A percentile compares a stretch with the other conserved stretches of the same genome.
These are phyloP conservation scores for Agaricales sp. DNA, from an alignment of 1,284 basidiomycete species.

Conservation along the genomic window DNA sequence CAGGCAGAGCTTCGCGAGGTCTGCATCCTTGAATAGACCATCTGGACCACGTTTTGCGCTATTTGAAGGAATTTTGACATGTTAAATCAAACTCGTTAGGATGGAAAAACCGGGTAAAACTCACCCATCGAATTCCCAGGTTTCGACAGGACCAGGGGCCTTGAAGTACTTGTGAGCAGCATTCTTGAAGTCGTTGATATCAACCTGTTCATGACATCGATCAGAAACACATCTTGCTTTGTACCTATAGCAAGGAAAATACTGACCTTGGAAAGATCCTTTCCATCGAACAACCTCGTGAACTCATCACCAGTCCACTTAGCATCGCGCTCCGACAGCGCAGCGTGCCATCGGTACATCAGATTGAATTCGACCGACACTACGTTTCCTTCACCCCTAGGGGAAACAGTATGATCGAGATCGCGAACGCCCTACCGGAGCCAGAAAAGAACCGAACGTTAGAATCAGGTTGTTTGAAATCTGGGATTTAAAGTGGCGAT, in stretches of 20 bases:
- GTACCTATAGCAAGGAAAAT: slow-evolving; percentile 8
- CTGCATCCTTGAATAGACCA: slow-evolving; percentile 58
- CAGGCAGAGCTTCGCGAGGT: slow-evolving; percentile 57
- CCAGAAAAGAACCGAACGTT: too few relatives aligned
- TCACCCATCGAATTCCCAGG: slow-evolving; percentile 51
- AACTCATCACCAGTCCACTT: slow-evolving; percentile 49
- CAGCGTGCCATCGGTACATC: slow-evolving; percentile 68
- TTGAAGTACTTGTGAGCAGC: slow-evolving; percentile 24
- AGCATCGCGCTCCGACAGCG: slow-evolving; percentile 49
- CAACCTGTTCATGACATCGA: too few relatives aligned
- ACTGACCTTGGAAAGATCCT: slow-evolving; percentile 28
- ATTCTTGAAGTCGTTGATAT: slow-evolving; percentile 29
- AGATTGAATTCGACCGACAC: slow-evolving; percentile 69
- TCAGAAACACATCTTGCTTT: slow-evolving; percentile 5
- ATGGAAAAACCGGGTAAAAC: too few relatives aligned
- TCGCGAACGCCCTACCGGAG: slow-evolving; percentile 34
- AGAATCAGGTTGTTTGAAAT: too few relatives aligned
- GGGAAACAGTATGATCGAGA: slow-evolving; percentile 33
- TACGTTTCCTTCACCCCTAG: slow-evolving; percentile 62
- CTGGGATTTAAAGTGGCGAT: background rate
- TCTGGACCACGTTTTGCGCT: slow-evolving; percentile 39
- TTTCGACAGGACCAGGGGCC: slow-evolving; percentile 23
- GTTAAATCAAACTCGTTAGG: too few relatives aligned
- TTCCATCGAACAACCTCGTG: slow-evolving; percentile 28
- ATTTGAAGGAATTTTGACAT: too few relatives aligned